Evolutionary conservation across 768 basidiomycete species (phyloP).

Genomic region (Termitomyces sp.): DNA sequence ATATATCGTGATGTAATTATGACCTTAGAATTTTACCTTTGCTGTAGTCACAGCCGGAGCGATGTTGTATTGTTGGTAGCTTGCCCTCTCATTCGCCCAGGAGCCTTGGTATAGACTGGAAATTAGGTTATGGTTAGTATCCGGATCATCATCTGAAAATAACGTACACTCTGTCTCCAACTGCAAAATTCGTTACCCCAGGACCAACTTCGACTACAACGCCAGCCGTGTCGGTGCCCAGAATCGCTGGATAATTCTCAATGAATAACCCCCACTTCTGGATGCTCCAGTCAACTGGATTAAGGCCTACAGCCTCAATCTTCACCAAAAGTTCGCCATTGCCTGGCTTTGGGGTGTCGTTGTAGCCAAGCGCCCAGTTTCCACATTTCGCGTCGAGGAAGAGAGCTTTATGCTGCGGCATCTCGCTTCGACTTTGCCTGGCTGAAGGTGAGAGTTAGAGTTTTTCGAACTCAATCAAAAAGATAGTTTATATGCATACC

Average conservation of each 20-base stretch:
- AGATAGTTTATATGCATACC: not conserved
- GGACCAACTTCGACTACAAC: conserved; percentile 35
- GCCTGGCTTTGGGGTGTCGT: conserved; percentile 26
- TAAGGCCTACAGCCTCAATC: conserved; percentile 36
- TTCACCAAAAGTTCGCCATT: conserved; percentile 41
- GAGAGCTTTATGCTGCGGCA: conserved; percentile 25
- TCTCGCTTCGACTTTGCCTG: not conserved
- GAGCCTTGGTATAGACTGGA: conserved; percentile 32
- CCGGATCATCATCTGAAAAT: not conserved
- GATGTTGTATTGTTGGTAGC: conserved; percentile 32
- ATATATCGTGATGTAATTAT: not conserved
- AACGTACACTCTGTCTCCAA: conserved; percentile 33
- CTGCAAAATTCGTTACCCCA: conserved; percentile 28
- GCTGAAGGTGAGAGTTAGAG: not conserved
- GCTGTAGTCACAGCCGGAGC: conserved; percentile 31
- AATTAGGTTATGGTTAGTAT: conserved; percentile 10
- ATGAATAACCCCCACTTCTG: conserved; percentile 26
- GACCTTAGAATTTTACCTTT: conserved; percentile 24
- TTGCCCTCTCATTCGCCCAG: conserved; percentile 31
- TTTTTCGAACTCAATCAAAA: not conserved
- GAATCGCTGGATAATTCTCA: conserved; percentile 33
- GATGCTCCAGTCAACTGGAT: conserved; percentile 44
- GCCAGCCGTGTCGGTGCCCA: conserved; percentile 39
- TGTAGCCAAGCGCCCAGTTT: conserved; percentile 18
- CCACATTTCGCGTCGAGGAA: conserved; percentile 20